These are phyloP conservation scores for Tolypocladium amazonense DNA, from an alignment of 2,329 filamentous ascomycete species.

Conservation along the genomic window DNA sequence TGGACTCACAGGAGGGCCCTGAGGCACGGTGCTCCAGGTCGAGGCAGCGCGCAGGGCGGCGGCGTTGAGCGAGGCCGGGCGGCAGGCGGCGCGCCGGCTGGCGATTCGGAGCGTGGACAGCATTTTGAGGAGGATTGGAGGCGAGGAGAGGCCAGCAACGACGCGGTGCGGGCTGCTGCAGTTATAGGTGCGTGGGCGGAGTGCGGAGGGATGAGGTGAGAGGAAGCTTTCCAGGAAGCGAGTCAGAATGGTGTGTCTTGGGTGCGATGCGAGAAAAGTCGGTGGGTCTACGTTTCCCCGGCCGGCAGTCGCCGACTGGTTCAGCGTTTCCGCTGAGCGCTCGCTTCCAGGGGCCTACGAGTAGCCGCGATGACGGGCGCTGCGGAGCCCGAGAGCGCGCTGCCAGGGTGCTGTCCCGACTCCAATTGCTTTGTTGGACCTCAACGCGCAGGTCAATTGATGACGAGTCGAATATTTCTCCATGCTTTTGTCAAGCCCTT, in stretches of 20 bases:
- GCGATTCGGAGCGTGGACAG: conserved; percentile 44
- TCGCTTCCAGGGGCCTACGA: too few species aligned
- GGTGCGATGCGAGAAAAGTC: not conserved
- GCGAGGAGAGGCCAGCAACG: not conserved
- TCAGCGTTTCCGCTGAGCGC: not conserved
- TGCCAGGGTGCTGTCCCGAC: not conserved
- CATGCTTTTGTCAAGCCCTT: not conserved
- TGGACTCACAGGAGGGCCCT: conserved; percentile 82
- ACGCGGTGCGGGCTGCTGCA: not conserved
- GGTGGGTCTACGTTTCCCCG: not conserved
- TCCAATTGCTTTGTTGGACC: too few species aligned
- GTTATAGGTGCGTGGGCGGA: not conserved
- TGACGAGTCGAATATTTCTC: not conserved
- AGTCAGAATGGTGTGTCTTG: not conserved
- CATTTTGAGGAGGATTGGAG: conserved; percentile 25
- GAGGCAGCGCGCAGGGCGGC: conserved; percentile 50
- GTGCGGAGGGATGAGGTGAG: not conserved
- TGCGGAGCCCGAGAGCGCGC: not conserved
- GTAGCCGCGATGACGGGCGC: not conserved
- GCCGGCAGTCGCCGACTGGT: not conserved
- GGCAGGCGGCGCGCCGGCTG: conserved; percentile 36
- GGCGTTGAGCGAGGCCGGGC: conserved; percentile 27
- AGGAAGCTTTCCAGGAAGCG: not conserved
- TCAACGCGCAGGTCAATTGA: too few species aligned
- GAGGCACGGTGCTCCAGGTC: conserved; percentile 82